phyloP scores from a whole-genome alignment of 495 filamentous ascomycete species.

The Pyrenopolyporus hunteri region DNA sequence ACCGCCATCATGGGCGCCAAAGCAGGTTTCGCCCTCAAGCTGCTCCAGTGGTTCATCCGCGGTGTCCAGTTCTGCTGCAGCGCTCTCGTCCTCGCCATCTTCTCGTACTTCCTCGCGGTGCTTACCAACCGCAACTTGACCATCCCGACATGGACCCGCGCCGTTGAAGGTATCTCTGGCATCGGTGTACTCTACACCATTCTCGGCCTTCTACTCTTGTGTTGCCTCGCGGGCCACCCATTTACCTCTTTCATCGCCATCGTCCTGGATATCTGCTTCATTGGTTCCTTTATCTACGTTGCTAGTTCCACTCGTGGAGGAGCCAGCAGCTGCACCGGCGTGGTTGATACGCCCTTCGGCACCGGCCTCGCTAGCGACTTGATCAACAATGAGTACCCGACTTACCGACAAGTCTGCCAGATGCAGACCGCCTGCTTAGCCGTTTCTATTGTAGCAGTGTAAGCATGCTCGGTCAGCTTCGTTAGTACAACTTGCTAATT shows the following conservation, averaged over 20 bases:
- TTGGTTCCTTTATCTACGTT: slow-evolving; percentile 65
- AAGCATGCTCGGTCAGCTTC: slow-evolving; percentile 44
- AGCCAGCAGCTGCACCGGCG: slow-evolving; percentile 63
- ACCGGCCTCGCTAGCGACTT: slow-evolving; percentile 56
- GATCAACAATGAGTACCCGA: slow-evolving; percentile 52
- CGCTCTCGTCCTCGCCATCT: slow-evolving; percentile 77
- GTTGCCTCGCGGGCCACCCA: slow-evolving; percentile 74
- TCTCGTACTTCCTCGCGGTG: slow-evolving; percentile 73
- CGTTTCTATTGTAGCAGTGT: slow-evolving; percentile 79
- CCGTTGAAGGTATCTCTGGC: slow-evolving; percentile 83
- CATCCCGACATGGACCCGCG: slow-evolving; percentile 70
- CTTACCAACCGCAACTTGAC: slow-evolving; percentile 62
- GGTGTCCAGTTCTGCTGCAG: slow-evolving; percentile 73
- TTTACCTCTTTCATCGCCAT: slow-evolving; percentile 72
- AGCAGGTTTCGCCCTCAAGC: slow-evolving; percentile 64
- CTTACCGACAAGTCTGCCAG: slow-evolving; percentile 65
- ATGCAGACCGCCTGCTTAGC: slow-evolving; percentile 76
- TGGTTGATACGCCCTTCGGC: slow-evolving; percentile 71
- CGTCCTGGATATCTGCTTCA: slow-evolving; percentile 65
- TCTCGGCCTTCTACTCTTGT: slow-evolving; percentile 72
- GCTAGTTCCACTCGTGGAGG: slow-evolving; percentile 67
- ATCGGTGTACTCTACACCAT: slow-evolving; percentile 73
- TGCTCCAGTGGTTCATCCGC: slow-evolving; percentile 67
- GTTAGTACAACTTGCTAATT: slow-evolving; percentile 15
- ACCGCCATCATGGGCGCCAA: slow-evolving; percentile 48